Percentiles rank a stretch among this genome's conserved stretches.
phyloP scores from a whole-genome alignment of 768 basidiomycete genomes.

The Lyophyllum shimeji region DNA sequence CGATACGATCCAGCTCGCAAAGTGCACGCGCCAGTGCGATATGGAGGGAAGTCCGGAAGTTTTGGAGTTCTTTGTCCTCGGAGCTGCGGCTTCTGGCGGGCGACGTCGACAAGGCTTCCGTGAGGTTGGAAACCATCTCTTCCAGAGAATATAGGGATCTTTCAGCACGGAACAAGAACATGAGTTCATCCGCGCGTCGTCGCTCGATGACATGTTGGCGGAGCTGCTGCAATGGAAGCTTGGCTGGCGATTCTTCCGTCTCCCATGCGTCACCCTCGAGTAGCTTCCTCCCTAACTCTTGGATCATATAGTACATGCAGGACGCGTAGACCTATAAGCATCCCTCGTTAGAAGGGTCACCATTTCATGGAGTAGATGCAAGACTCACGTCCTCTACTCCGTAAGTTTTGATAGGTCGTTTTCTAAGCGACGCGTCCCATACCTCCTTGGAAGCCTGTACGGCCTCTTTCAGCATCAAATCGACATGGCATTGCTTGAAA shows the following conservation, averaged over 20 bases:
- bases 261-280: neutral
- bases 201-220: neutral
- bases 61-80: neutral
- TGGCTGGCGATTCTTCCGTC: neutral
- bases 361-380: neutral
- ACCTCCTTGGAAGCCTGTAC: neutral
- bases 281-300: neutral
- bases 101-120: neutral
- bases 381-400: neutral
- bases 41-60: neutral
- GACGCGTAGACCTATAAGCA: neutral
- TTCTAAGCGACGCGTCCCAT: neutral
- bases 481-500: neutral
- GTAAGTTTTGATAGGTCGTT: neutral
- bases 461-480: neutral
- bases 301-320: neutral
- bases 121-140: neutral
- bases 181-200: neutral
- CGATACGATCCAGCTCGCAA: neutral
- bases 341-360: neutral
- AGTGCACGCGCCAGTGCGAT: neutral
- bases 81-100: neutral
- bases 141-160: neutral
- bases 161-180: neutral
- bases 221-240: neutral